Evolutionary conservation across 768 basidiomycete species (phyloP).

Genomic region (Russula sp.): DNA sequence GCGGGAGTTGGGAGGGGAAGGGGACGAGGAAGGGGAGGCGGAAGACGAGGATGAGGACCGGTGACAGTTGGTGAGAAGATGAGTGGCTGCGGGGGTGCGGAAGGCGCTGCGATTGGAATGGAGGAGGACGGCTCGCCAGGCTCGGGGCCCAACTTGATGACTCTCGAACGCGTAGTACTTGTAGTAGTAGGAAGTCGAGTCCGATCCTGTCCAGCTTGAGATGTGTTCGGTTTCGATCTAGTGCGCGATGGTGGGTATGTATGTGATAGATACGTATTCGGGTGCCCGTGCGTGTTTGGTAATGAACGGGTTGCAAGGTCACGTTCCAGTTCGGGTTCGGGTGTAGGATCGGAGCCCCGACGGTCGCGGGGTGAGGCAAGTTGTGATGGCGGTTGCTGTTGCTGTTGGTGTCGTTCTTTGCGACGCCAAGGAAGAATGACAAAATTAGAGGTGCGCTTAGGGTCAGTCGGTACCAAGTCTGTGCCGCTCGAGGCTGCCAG

Average conservation of each 20-base stretch:
- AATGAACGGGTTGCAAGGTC: background rate
- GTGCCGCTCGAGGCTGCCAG: background rate
- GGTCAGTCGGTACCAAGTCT: background rate
- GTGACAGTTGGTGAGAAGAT: background rate
- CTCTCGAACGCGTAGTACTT: background rate
- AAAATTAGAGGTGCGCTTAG: conserved; percentile 3
- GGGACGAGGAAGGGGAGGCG: background rate
- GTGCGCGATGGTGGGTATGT: conserved; percentile 10
- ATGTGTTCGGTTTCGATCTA: background rate
- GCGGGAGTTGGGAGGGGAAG: conserved; percentile 12
- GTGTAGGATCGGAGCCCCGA: background rate
- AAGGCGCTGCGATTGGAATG: background rate
- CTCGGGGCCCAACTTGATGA: background rate
- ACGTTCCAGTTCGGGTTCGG: conserved; percentile 11
- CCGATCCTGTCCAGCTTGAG: background rate
- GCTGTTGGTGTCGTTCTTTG: conserved; percentile 2
- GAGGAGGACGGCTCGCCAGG: background rate
- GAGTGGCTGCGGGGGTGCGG: background rate
- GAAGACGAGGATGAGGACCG: background rate
- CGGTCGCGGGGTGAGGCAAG: background rate
- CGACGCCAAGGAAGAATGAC: conserved; percentile 4
- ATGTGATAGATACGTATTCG: background rate
- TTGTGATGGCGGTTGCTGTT: background rate
- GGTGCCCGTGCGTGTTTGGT: background rate
- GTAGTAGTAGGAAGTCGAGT: background rate